phyloP scores from a whole-genome alignment of 1,139 yeast species.

The Protomyces inouyei region DNA sequence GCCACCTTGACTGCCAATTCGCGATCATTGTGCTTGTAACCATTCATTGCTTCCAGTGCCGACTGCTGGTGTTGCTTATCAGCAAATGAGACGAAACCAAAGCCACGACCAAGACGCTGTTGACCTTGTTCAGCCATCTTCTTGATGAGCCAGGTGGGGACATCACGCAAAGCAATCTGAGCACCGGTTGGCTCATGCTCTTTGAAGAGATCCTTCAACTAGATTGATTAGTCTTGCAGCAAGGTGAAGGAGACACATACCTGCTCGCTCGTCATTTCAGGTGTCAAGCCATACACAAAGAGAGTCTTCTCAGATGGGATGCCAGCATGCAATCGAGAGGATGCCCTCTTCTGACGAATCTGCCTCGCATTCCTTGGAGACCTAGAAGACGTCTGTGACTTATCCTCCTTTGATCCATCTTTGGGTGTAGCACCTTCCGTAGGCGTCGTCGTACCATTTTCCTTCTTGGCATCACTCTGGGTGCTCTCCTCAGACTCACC shows the following conservation, averaged over 20 bases:
- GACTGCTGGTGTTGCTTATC: slow-evolving; percentile 45
- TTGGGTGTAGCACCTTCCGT: too few relatives aligned
- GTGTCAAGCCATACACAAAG: slow-evolving; percentile 49
- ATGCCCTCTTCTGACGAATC: background rate
- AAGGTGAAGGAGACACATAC: background rate
- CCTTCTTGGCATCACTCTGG: slow-evolving; percentile 32
- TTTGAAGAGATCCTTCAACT: slow-evolving; percentile 34
- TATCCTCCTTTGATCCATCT: too few relatives aligned
- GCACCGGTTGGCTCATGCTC: slow-evolving; percentile 43
- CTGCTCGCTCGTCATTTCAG: slow-evolving; percentile 36
- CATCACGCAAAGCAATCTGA: slow-evolving; percentile 33
- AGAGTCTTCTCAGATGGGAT: slow-evolving; percentile 49
- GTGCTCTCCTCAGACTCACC: slow-evolving; percentile 42
- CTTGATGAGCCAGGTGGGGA: slow-evolving; percentile 48
- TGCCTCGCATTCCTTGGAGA: background rate
- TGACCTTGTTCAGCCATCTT: slow-evolving; percentile 36
- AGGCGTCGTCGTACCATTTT: background rate
- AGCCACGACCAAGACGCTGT: slow-evolving; percentile 41
- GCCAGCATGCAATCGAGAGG: slow-evolving; percentile 32
- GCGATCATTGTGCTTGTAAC: slow-evolving; percentile 38
- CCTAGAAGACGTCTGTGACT: too few relatives aligned
- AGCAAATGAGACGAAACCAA: slow-evolving; percentile 54
- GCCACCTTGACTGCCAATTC: slow-evolving; percentile 29
- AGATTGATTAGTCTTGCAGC: background rate
- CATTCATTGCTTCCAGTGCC: slow-evolving; percentile 46